A percentile compares a stretch with the other conserved stretches of the same genome.
phyloP scores from a whole-genome alignment of 805 yeast species.

The Brettanomyces sp. region DNA sequence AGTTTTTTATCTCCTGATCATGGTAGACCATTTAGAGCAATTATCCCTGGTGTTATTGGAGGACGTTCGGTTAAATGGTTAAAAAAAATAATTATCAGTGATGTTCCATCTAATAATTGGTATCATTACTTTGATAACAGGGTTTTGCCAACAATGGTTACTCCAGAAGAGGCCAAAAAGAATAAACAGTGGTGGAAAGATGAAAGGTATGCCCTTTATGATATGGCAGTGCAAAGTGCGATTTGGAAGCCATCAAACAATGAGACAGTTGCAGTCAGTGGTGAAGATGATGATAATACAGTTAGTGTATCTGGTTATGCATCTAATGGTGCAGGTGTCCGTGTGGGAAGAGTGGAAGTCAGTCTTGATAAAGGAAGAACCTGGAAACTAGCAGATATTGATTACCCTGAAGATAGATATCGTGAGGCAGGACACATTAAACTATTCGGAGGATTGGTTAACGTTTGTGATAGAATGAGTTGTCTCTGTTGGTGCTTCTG shows the following conservation, averaged over 20 bases:
- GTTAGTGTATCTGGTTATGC: slow-evolving; percentile 25
- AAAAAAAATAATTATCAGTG: slow-evolving; percentile 20
- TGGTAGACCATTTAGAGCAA: slow-evolving; percentile 26
- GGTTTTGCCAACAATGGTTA: slow-evolving; percentile 27
- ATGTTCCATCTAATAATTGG: slow-evolving; percentile 26
- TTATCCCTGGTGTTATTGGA: slow-evolving; percentile 31
- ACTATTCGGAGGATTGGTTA: slow-evolving; percentile 25
- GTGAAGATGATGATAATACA: slow-evolving; percentile 3
- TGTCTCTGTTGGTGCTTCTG: slow-evolving; percentile 29
- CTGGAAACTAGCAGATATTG: slow-evolving; percentile 22
- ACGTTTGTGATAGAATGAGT: slow-evolving; percentile 25
- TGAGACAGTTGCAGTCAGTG: slow-evolving; percentile 9
- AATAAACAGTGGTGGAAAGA: slow-evolving; percentile 10
- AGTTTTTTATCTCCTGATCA: slow-evolving; percentile 26
- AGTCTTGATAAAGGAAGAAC: slow-evolving; percentile 24
- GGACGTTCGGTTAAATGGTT: slow-evolving; percentile 32
- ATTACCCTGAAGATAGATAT: slow-evolving; percentile 26
- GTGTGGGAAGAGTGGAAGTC: slow-evolving; percentile 26
- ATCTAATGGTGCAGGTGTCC: slow-evolving; percentile 28
- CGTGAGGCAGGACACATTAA: slow-evolving; percentile 23
- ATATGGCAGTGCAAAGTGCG: slow-evolving; percentile 26
- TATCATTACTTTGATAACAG: slow-evolving; percentile 29
- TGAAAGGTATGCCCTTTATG: slow-evolving; percentile 26
- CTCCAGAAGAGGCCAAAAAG: slow-evolving; percentile 24
- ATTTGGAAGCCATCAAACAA: slow-evolving; percentile 25